Evolutionary conservation across 768 basidiomycete genomes (phyloP).

Genomic region (Chalciporus chontae): DNA sequence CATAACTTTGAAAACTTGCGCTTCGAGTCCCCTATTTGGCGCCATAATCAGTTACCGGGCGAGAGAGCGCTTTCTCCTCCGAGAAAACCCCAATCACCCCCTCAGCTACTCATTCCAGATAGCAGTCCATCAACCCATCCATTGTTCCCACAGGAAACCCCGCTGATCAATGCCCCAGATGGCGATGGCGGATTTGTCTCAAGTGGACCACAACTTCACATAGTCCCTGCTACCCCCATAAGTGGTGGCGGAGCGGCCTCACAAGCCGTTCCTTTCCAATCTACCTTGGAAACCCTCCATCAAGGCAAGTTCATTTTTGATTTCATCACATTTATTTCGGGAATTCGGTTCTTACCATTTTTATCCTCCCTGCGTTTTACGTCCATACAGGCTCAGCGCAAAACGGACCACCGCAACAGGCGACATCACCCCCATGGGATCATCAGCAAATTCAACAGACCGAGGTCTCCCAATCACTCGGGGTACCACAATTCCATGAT

Average conservation of each 20-base stretch:
- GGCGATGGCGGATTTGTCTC: slow-evolving; percentile 46
- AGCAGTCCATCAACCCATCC: slow-evolving; percentile 38
- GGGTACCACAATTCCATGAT: slow-evolving; percentile 28
- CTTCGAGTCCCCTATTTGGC: slow-evolving; percentile 65
- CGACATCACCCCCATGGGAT: slow-evolving; percentile 34
- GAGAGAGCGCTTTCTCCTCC: slow-evolving; percentile 37
- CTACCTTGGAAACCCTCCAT: slow-evolving; percentile 45
- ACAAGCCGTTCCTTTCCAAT: slow-evolving; percentile 50
- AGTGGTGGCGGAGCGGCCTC: slow-evolving; percentile 52
- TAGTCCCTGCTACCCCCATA: slow-evolving; percentile 82
- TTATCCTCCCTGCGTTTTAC: slow-evolving; percentile 23
- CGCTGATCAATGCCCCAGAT: slow-evolving; percentile 60
- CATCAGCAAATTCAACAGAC: slow-evolving; percentile 34
- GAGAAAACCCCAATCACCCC: slow-evolving; percentile 64
- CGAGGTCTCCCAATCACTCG: slow-evolving; percentile 30
- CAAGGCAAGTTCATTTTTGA: slow-evolving; percentile 45
- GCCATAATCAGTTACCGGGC: slow-evolving; percentile 42
- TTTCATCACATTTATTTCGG: slow-evolving; percentile 31
- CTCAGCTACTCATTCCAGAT: slow-evolving; percentile 56
- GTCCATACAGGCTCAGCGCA: slow-evolving; percentile 30
- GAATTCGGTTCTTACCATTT: slow-evolving; percentile 30
- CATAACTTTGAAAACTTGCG: slow-evolving; percentile 57
- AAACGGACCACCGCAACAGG: slow-evolving; percentile 32
- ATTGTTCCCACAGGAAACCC: slow-evolving; percentile 40
- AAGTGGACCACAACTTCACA: slow-evolving; percentile 63